A percentile compares a stretch with the other conserved stretches of the same genome.
phyloP scores from a whole-genome alignment of 257 asterid species.

The Nicotiana obtusifolia region DNA sequence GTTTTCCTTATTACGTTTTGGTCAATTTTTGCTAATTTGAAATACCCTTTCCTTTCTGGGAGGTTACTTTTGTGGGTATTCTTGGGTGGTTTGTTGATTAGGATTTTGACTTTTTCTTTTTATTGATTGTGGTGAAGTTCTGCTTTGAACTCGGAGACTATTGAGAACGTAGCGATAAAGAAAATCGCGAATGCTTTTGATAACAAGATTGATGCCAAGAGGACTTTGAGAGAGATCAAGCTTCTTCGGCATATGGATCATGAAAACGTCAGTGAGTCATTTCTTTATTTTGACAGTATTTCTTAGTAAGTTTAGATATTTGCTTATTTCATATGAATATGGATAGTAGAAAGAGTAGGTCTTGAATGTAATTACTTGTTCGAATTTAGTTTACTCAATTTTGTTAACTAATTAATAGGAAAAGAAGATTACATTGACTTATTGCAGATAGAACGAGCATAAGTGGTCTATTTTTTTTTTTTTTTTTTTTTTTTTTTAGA shows the following conservation, averaged over 20 bases:
- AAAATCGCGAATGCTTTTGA: constrained; percentile 22
- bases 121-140: constrained; percentile 11
- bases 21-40: background rate
- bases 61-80: background rate
- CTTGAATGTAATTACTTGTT: background rate
- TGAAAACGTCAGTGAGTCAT: constrained; percentile 22
- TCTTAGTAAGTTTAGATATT: background rate
- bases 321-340: background rate
- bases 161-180: constrained; percentile 24
- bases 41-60: background rate
- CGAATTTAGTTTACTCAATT: background rate
- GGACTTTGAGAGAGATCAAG: constrained; percentile 28
- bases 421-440: background rate
- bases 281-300: background rate
- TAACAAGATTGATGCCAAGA: constrained; percentile 24
- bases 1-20: background rate
- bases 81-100: background rate
- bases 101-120: background rate
- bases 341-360: background rate
- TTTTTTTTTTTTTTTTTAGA: background rate
- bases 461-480: background rate
- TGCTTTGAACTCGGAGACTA: constrained; percentile 27
- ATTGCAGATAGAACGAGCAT: background rate
- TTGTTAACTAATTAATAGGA: background rate
- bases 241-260: constrained; percentile 30